phyloP scores from a whole-genome alignment of 129 eudicot genomes.

The Flaveria sonorensis region DNA sequence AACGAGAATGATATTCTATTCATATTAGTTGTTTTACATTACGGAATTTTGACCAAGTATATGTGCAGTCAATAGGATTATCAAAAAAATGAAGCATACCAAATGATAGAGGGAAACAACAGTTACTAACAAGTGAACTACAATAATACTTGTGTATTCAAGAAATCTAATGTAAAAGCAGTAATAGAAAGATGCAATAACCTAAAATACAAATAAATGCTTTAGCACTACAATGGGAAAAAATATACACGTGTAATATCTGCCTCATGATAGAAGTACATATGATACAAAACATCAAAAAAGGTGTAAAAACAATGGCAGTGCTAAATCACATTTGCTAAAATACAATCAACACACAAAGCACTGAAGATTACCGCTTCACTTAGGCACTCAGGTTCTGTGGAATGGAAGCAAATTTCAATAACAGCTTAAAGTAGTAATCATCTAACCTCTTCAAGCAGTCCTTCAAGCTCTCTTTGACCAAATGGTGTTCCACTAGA shows the following conservation, averaged over 20 bases:
- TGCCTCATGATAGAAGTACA: slow-evolving; percentile 66
- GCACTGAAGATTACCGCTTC: slow-evolving; percentile 58
- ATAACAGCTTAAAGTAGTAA: slow-evolving; percentile 24
- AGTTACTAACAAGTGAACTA: background rate
- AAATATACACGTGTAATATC: slow-evolving; percentile 64
- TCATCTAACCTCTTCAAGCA: slow-evolving; percentile 68
- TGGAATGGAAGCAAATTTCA: slow-evolving; percentile 31
- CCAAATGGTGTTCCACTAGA: slow-evolving; percentile 73
- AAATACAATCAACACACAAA: slow-evolving; percentile 48
- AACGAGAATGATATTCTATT: background rate
- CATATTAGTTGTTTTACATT: background rate
- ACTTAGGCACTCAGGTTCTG: slow-evolving; percentile 23
- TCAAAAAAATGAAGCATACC: background rate
- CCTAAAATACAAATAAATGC: slow-evolving; percentile 12
- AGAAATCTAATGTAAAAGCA: slow-evolving; percentile 5
- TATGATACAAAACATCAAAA: slow-evolving; percentile 54
- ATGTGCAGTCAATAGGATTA: background rate
- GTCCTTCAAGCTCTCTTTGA: slow-evolving; percentile 69
- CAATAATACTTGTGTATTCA: slow-evolving; percentile 1
- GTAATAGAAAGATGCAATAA: slow-evolving; percentile 6
- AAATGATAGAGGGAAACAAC: slow-evolving; percentile 10
- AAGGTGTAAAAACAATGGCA: slow-evolving; percentile 56
- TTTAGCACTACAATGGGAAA: slow-evolving; percentile 23
- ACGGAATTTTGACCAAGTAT: background rate
- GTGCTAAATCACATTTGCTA: slow-evolving; percentile 50